Base-by-base conservation (phyloP, 495 filamentous ascomycete species). In the Tuber microsphaerosporum region DNA sequence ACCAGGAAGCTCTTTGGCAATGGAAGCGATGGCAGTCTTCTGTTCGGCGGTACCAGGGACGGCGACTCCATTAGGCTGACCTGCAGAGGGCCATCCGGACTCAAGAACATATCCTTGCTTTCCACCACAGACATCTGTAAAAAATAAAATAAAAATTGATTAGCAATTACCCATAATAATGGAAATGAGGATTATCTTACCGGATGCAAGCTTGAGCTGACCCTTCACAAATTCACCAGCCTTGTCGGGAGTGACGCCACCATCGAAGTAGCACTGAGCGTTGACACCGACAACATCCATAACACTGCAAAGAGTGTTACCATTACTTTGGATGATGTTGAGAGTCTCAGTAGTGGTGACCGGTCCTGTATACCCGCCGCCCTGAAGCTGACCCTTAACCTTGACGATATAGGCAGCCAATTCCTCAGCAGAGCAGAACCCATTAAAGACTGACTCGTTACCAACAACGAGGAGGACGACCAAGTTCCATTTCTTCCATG, bases 211-310 rank as follows among this genome's bases (percentile, higher is more conserved):
- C 19, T 86, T 84, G 73, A 94, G 87, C 87, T 96, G 89, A 75
- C 83, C 74, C 65, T 84, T 82, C 75, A 92, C 90, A 84, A 97
- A 97, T 51, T 83, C 80, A 83, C 94, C 94, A 70, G 94, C 94
- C 69, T 88, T 73, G 3, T 80, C 79, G 71, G 94, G 87, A 73
- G 82, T 77, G 68, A 90, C 88, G 68, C 85, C 82, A 71, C 89
- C 77, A 88, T 96, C 94, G 91, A 97, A 98, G 90, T 91, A 98
- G 83, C 94, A 90, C 84, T 98, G 94, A 83, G 94, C 89, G 88
- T 97, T 97, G 84, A 87, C 87, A 84, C 91, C 92, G 46, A 92
- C 86, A 74, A 94, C 85, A 84, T 98, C 94, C 73, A 97, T 87
- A 77, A 85, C 88, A 65, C 77, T 75, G 88, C 94, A 97, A 72